A percentile compares a stretch with the other conserved stretches of the same genome.
Conservation (phyloP, 306 rosid genomes). For the Fragaria ananassa region DNA sequence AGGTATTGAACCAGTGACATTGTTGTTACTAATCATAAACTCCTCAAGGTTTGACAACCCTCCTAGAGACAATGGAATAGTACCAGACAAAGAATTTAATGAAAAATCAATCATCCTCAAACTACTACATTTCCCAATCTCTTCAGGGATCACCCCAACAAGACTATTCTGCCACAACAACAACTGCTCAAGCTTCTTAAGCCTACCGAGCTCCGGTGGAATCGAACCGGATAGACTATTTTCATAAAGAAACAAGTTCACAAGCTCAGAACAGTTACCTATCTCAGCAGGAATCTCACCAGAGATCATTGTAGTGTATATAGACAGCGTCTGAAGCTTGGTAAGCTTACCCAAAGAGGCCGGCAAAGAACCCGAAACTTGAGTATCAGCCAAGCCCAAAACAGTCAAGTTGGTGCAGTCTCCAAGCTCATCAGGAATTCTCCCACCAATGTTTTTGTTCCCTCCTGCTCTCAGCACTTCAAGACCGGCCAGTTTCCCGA, state of each 20-base stretch:
- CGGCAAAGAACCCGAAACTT: conserved; percentile 70
- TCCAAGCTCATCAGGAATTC: conserved; percentile 73
- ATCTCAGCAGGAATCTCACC: conserved; percentile 84
- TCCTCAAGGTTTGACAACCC: conserved; percentile 56
- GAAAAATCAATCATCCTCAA: conserved; percentile 84
- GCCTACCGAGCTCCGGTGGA: conserved; percentile 74
- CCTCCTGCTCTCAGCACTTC: conserved; percentile 79
- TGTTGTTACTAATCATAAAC: conserved; percentile 86
- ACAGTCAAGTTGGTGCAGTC: conserved; percentile 67
- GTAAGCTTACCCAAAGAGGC: conserved; percentile 64
- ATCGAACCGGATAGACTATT: conserved; percentile 79
- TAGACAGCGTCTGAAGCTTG: conserved; percentile 70
- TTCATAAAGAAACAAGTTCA: conserved; percentile 73
- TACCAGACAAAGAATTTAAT: conserved; percentile 77
- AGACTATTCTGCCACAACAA: conserved; percentile 83
- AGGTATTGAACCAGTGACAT: conserved; percentile 87
- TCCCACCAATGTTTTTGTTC: conserved; percentile 63
- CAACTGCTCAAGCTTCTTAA: conserved; percentile 68
- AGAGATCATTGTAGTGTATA: conserved; percentile 86
- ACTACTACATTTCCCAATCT: conserved; percentile 74
- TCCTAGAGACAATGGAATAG: conserved; percentile 69
- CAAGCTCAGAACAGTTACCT: conserved; percentile 90
- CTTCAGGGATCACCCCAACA: conserved; percentile 68
- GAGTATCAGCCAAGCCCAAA: conserved; percentile 75
- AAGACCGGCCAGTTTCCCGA: conserved; percentile 57